Percentiles rank a stretch among this genome's conserved stretches.
phyloP scores from a whole-genome alignment of 495 filamentous ascomycete species.

The Astrothelium subdiscretum region DNA sequence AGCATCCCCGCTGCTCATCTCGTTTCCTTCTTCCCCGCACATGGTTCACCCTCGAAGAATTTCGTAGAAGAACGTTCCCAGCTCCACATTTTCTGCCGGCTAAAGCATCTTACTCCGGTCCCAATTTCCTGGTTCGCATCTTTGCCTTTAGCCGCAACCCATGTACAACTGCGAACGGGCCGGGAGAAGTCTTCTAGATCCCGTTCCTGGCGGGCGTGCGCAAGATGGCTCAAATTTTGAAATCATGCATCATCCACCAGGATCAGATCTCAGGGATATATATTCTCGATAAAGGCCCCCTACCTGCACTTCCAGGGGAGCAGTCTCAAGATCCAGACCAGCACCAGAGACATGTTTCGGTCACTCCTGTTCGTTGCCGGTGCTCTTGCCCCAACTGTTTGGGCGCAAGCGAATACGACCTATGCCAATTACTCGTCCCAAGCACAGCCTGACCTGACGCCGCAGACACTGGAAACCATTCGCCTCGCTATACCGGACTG shows the following conservation, averaged over 20 bases:
- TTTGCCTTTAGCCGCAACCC: neutral
- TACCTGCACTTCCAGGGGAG: neutral
- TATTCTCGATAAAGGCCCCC: neutral
- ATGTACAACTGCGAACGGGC: neutral
- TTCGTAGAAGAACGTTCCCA: neutral
- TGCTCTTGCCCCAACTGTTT: conserved; percentile 7
- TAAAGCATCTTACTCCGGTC: neutral
- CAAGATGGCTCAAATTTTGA: neutral
- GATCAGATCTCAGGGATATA: neutral
- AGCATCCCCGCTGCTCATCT: conserved; percentile 2
- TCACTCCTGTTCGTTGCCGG: neutral
- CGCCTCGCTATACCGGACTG: conserved; percentile 18
- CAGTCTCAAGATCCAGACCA: neutral
- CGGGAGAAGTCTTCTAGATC: neutral
- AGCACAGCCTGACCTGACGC: conserved; percentile 6
- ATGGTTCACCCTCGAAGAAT: neutral
- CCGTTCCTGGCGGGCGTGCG: neutral
- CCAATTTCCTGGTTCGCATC: neutral
- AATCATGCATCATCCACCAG: neutral
- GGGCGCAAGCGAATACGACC: conserved; percentile 8
- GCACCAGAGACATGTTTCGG: neutral
- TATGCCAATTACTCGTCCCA: conserved; percentile 5
- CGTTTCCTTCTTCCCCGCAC: neutral
- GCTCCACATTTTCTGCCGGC: neutral
- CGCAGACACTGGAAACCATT: conserved; percentile 3